Percentiles rank a stretch among this genome's conserved stretches.
These are phyloP conservation scores for Tarenaya hassleriana DNA, from an alignment of 345 rosid species.

Conservation along the genomic window DNA sequence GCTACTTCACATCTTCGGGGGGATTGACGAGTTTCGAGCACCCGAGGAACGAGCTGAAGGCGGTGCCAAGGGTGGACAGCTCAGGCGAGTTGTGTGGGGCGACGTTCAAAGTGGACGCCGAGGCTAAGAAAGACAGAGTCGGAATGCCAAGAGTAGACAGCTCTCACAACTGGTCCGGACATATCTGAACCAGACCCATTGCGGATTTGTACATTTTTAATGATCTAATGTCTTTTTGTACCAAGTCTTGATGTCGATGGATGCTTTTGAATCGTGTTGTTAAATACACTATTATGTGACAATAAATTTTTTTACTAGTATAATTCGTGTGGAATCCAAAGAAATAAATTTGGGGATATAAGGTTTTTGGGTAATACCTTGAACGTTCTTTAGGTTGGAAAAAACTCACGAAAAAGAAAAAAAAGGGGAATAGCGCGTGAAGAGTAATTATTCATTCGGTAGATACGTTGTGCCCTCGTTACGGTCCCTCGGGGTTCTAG, in stretches of 20 bases:
- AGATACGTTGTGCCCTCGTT: constrained; percentile 15
- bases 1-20: constrained; percentile 85
- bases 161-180: constrained; percentile 57
- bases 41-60: constrained; percentile 80
- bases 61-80: constrained; percentile 88
- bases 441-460: background rate
- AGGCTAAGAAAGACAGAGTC: constrained; percentile 46
- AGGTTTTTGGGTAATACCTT: no score
- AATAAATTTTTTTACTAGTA: no score
- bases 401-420: no score
- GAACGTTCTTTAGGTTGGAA: no score
- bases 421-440: background rate
- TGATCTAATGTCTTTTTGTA: no score
- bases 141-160: constrained; percentile 76
- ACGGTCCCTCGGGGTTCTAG: constrained; percentile 36
- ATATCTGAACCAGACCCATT: no score
- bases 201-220: no score
- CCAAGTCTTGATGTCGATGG: no score
- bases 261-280: no score
- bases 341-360: no score
- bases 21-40: constrained; percentile 92
- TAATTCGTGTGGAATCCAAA: no score
- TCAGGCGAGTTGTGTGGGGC: constrained; percentile 85
- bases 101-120: constrained; percentile 67
- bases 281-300: no score